phyloP scores from a whole-genome alignment of 768 basidiomycete genomes.

The Lactarius evosmus region DNA sequence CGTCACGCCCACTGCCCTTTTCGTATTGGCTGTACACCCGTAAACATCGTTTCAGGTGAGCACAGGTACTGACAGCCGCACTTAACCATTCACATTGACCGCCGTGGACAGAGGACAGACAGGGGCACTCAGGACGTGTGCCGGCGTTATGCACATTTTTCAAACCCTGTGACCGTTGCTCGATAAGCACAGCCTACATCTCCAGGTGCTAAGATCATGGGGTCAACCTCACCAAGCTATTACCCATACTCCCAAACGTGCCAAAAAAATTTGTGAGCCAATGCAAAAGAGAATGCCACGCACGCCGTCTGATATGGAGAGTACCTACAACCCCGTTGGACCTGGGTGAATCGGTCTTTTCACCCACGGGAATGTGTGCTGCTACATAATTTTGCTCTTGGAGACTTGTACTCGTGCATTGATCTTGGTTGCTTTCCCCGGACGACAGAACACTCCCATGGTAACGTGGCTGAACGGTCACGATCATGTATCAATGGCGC shows the following conservation, averaged over 20 bases:
- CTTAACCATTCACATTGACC: slow-evolving; percentile 10
- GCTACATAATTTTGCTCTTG: slow-evolving; percentile 3
- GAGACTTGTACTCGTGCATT: slow-evolving; percentile 6
- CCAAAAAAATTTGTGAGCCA: neutral
- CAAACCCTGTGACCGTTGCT: neutral
- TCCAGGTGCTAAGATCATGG: neutral
- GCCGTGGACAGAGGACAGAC: neutral
- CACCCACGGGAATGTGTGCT: neutral
- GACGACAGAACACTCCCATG: slow-evolving; percentile 5
- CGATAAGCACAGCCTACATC: slow-evolving; percentile 8
- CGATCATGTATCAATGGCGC: slow-evolving; percentile 7
- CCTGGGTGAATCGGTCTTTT: slow-evolving; percentile 1
- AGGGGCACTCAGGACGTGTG: neutral
- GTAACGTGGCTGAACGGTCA: slow-evolving; percentile 13
- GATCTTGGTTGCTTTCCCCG: slow-evolving; percentile 16
- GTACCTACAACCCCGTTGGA: neutral
- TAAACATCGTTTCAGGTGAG: slow-evolving; percentile 16
- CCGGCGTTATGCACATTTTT: neutral
- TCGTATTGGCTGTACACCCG: neutral
- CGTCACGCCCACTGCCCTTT: slow-evolving; percentile 17
- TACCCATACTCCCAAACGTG: neutral
- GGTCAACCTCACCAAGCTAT: neutral
- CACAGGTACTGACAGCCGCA: slow-evolving; percentile 9
- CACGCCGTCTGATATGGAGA: neutral
- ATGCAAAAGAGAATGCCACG: neutral